A percentile compares a stretch with the other conserved stretches of the same genome.
Conservation (phyloP, 2,329 filamentous ascomycete genomes). For the Ophiostoma ulmi region DNA sequence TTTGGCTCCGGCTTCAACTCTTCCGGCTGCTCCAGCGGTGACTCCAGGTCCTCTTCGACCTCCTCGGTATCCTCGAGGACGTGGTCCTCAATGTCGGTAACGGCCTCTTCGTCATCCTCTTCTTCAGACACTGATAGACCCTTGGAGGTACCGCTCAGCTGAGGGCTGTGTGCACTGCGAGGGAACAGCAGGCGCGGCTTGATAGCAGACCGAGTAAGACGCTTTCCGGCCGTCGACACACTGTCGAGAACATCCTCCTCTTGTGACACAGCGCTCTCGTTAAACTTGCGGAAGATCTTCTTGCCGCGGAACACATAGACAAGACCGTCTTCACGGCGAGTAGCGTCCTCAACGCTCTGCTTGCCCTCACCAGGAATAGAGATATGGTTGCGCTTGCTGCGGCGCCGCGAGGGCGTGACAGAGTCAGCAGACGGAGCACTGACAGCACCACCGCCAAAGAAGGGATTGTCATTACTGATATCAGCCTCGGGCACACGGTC, state of each 20-base stretch:
- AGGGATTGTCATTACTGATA: slow-evolving; percentile 64
- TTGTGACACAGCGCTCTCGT: slow-evolving; percentile 31
- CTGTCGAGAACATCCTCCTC: slow-evolving; percentile 29
- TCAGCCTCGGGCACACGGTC: slow-evolving; percentile 69
- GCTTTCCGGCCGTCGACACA: slow-evolving; percentile 40
- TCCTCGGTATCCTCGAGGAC: slow-evolving; percentile 29
- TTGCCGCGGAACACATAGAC: slow-evolving; percentile 76
- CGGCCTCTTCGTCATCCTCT: slow-evolving; percentile 55
- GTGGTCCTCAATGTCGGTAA: slow-evolving; percentile 55
- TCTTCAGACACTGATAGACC: slow-evolving; percentile 31
- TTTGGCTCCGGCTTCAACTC: slow-evolving; percentile 38
- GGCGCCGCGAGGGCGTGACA: slow-evolving; percentile 40
- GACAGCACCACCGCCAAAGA: slow-evolving; percentile 48
- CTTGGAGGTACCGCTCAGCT: slow-evolving; percentile 36
- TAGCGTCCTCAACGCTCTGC: slow-evolving; percentile 58
- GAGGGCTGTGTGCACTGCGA: slow-evolving; percentile 37
- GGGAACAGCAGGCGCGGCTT: slow-evolving; percentile 70
- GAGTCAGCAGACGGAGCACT: slow-evolving; percentile 29
- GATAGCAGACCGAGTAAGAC: slow-evolving; percentile 41
- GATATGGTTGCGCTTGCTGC: slow-evolving; percentile 53
- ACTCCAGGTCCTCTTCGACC: slow-evolving; percentile 43
- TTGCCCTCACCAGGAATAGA: slow-evolving; percentile 53
- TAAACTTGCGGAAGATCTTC: slow-evolving; percentile 68
- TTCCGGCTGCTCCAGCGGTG: slow-evolving; percentile 37
- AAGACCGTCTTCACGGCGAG: slow-evolving; percentile 64